Percentiles rank a stretch among this genome's conserved stretches.
Conservation (phyloP, 352 stramenopile genomes). For the Plasmopara halstedii region DNA sequence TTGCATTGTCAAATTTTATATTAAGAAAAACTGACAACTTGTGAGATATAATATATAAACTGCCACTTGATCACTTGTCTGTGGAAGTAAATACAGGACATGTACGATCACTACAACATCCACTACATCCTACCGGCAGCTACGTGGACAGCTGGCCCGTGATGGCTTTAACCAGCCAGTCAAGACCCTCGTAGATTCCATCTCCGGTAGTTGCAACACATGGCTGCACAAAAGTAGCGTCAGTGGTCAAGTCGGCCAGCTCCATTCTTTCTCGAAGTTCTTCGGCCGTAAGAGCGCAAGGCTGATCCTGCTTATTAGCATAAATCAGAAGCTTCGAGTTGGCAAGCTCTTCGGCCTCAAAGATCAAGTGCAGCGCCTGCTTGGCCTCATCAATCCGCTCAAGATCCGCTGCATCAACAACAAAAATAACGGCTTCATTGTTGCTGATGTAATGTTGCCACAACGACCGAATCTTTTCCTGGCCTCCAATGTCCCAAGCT, state of each 20-base stretch:
- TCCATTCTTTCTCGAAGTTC: conserved; percentile 30
- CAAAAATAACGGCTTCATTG: conserved; percentile 76
- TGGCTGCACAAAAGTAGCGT: conserved; percentile 25
- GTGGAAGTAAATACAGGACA: too few species aligned
- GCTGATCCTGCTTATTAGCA: conserved; percentile 48
- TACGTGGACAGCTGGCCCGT: conserved; percentile 14
- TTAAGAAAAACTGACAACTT: too few species aligned
- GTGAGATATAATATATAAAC: too few species aligned
- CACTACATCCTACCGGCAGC: too few species aligned
- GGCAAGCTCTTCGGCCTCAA: conserved; percentile 34
- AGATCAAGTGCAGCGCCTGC: conserved; percentile 32
- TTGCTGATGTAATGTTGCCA: conserved; percentile 67
- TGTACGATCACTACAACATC: too few species aligned
- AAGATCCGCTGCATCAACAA: conserved; percentile 59
- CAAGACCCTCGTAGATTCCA: conserved; percentile 40
- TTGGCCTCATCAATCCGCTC: conserved; percentile 42
- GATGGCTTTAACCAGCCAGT: conserved; percentile 38
- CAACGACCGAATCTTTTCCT: conserved; percentile 33
- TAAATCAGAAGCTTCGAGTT: conserved; percentile 38
- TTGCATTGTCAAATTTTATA: too few species aligned
- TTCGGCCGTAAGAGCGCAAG: conserved; percentile 17
- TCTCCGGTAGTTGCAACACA: conserved; percentile 25
- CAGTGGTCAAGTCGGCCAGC: conserved; percentile 28
- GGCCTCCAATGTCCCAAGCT: conserved; percentile 76
- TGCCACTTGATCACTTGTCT: too few species aligned